Percentiles rank a stretch among this genome's conserved stretches.
Conservation (phyloP, 2,329 filamentous ascomycete genomes). For the Penicillium hordei region DNA sequence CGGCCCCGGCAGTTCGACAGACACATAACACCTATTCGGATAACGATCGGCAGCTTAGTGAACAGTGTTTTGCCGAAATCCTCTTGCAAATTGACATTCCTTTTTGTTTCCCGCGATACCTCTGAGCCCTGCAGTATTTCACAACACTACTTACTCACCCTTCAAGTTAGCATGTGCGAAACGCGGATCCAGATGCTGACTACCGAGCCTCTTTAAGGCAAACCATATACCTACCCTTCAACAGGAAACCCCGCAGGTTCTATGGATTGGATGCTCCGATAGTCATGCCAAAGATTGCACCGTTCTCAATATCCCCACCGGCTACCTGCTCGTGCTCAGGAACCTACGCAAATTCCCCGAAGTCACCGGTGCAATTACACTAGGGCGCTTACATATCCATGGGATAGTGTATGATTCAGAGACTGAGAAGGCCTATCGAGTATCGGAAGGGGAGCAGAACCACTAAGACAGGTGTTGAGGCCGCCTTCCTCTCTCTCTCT, state of each 20-base stretch:
- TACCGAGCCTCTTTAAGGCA: background rate
- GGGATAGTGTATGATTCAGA: constrained; percentile 20
- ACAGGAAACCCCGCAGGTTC: constrained; percentile 12
- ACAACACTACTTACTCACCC: background rate
- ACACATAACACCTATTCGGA: background rate
- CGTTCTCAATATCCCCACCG: constrained; percentile 9
- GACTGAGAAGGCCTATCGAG: constrained; percentile 3
- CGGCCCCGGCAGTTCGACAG: background rate
- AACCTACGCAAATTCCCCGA: constrained; percentile 17
- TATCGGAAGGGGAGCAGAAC: constrained; percentile 1
- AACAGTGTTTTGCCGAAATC: background rate
- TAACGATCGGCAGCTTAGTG: background rate
- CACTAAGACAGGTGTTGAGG: too few relatives aligned
- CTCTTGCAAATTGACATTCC: background rate
- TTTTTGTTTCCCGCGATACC: background rate
- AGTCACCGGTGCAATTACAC: constrained; percentile 11
- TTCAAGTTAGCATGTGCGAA: background rate
- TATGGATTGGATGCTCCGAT: constrained; percentile 26
- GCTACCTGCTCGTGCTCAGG: constrained; percentile 21
- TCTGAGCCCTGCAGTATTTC: background rate
- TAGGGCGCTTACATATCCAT: constrained; percentile 14
- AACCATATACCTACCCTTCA: constrained; percentile 16
- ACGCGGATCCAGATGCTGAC: too few relatives aligned
- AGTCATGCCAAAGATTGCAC: constrained; percentile 19
- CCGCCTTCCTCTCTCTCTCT: background rate